A percentile compares a stretch with the other conserved stretches of the same genome.
phyloP scores from a whole-genome alignment of 179 eudicot species.

The Silene coronaria region DNA sequence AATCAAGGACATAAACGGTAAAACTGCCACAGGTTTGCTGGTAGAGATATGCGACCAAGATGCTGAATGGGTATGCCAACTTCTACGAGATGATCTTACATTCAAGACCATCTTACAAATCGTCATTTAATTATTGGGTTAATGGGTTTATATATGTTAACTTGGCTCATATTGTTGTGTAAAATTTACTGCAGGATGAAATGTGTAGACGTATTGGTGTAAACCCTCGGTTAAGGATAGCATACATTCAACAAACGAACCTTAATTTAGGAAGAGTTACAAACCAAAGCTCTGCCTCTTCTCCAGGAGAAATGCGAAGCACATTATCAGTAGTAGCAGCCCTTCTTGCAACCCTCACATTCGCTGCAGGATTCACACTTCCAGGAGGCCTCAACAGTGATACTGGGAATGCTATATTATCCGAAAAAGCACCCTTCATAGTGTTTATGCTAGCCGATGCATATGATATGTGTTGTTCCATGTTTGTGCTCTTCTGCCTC shows the following conservation, averaged over 20 bases:
- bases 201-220: slow-evolving; percentile 8
- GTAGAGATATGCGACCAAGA: neutral
- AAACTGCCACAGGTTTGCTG: slow-evolving; percentile 14
- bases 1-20: slow-evolving; percentile 11
- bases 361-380: slow-evolving; percentile 15
- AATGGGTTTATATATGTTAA: no score
- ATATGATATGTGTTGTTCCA: slow-evolving; percentile 21
- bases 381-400: slow-evolving; percentile 12
- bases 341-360: slow-evolving; percentile 20
- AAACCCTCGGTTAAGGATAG: slow-evolving; percentile 4
- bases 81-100: no score
- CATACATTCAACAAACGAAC: neutral
- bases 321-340: slow-evolving; percentile 21
- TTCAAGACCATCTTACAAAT: no score
- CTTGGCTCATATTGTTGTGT: no score
- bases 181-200: slow-evolving; percentile 11
- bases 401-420: slow-evolving; percentile 3
- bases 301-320: slow-evolving; percentile 5
- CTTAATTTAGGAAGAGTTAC: neutral
- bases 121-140: no score
- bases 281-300: neutral
- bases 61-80: slow-evolving; percentile 18
- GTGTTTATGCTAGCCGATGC: slow-evolving; percentile 21
- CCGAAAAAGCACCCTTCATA: slow-evolving; percentile 10
- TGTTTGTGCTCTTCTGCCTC: slow-evolving; percentile 16